Evolutionary conservation across 108 stramenopile species (phyloP).

Genomic region (Conticribra weissflogii): DNA sequence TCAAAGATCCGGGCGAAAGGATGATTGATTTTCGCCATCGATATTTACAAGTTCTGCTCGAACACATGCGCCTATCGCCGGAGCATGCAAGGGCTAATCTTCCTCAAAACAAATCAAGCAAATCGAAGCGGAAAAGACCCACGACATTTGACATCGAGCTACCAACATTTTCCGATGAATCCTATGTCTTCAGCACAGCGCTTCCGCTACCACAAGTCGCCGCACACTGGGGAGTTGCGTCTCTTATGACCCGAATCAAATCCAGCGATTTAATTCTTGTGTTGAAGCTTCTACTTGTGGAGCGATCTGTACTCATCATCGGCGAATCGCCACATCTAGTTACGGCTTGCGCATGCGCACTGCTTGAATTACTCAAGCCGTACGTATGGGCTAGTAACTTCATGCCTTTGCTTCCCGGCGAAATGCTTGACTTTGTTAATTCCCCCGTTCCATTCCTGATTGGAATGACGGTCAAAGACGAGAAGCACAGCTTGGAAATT

Average conservation of each 20-base stretch:
- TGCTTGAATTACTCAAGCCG: slow-evolving; percentile 38
- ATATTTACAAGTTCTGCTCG: neutral
- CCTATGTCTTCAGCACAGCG: slow-evolving; percentile 11
- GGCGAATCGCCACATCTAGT: slow-evolving; percentile 32
- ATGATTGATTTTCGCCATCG: neutral
- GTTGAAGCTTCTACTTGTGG: slow-evolving; percentile 36
- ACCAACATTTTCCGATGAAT: neutral
- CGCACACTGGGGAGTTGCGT: slow-evolving; percentile 36
- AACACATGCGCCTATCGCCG: neutral
- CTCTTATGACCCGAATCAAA: slow-evolving; percentile 21
- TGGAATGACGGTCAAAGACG: slow-evolving; percentile 10
- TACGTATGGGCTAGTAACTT: slow-evolving; percentile 42
- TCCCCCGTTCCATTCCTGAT: slow-evolving; percentile 40
- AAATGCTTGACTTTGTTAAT: slow-evolving; percentile 44
- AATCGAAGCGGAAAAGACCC: neutral
- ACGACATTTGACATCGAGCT: slow-evolving; percentile 8
- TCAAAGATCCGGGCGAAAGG: neutral
- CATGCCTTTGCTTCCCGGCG: slow-evolving; percentile 38
- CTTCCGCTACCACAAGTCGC: slow-evolving; percentile 45
- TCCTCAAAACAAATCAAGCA: neutral
- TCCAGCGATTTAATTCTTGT: slow-evolving; percentile 14
- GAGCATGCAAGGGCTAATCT: neutral
- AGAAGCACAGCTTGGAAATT: neutral
- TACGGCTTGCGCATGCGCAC: slow-evolving; percentile 24
- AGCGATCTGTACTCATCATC: slow-evolving; percentile 31